Percentiles rank a stretch among this genome's conserved stretches.
phyloP scores from a whole-genome alignment of 805 yeast genomes.

The Hanseniaspora meyeri region DNA sequence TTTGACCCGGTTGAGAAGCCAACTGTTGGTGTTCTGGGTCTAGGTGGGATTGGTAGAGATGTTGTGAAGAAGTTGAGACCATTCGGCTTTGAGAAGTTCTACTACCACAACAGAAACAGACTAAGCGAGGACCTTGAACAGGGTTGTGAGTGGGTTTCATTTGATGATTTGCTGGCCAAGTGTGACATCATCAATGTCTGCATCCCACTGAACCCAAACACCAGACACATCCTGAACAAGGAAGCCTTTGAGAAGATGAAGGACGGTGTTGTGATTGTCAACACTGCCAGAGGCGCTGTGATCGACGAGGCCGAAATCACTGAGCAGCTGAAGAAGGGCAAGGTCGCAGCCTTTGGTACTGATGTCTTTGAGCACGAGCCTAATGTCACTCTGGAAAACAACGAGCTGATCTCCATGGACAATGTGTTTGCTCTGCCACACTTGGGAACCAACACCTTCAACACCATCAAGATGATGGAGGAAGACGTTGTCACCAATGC shows the following conservation, averaged over 20 bases:
- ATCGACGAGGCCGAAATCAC: constrained; percentile 53
- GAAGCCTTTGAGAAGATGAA: constrained; percentile 58
- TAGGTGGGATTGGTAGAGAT: constrained; percentile 85
- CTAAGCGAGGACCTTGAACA: constrained; percentile 50
- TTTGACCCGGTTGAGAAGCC: constrained; percentile 60
- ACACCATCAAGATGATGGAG: constrained; percentile 73
- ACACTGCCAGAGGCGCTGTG: constrained; percentile 83
- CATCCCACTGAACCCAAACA: constrained; percentile 61
- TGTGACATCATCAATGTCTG: constrained; percentile 65
- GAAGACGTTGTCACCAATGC: constrained; percentile 62
- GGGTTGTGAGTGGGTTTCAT: constrained; percentile 57
- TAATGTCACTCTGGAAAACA: constrained; percentile 35
- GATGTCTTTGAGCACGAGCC: constrained; percentile 75
- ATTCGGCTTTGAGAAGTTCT: constrained; percentile 59
- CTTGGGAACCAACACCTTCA: constrained; percentile 71
- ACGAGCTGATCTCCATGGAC: constrained; percentile 46
- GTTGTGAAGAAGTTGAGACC: constrained; percentile 59
- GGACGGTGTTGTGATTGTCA: constrained; percentile 59
- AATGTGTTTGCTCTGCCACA: constrained; percentile 75
- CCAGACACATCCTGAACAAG: constrained; percentile 56
- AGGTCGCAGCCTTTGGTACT: constrained; percentile 54
- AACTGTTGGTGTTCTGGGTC: constrained; percentile 66
- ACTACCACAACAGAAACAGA: constrained; percentile 59
- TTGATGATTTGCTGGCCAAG: constrained; percentile 51
- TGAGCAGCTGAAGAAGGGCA: constrained; percentile 46